Base-by-base conservation (phyloP, 78 protist species). In the Dictyostelium capitatum region DNA sequence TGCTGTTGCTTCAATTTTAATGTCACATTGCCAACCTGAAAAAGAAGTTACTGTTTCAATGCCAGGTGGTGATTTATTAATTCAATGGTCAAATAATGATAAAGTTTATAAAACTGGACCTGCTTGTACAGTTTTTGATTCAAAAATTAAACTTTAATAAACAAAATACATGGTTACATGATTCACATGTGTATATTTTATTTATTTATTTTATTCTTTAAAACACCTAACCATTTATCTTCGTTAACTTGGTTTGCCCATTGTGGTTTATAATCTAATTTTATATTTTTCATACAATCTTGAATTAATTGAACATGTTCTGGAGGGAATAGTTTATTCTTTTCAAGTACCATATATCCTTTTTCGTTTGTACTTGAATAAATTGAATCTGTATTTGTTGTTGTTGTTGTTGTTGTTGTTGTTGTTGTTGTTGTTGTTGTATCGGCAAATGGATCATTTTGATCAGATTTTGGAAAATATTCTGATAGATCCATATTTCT, bases 31-130 rank as follows among this genome's bases (percentile, higher is more conserved):
- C 19, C 0, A 17, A 1, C 1, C 81, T 7, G 43, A 50, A 3
- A 82, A 77, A 19, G 41, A 75, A 32, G 57, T 90, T 19, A 75
- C 82, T 0, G 50, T 90, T 9, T 30, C 56, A n/a, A 80, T 94
- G 94, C 95, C 89, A 23, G 96, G 96, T 67, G 96, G 96, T 50
- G 83, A 54, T 30, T 25, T 94, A 28, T 15, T 59, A 12, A 79
- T 94, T 28, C 62, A 62, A 47, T 94, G 96, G 94, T 23, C 47
- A 65, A 56, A 57, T 14, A 19, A 67, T 19, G 41, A 17, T 8
- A 56, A 79, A 28, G 91, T 92, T 41, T 79, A 20, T 32, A 92
- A 85, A 73, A 92, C 96, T 56, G 96, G 96, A n/a, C 96, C 96
- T 14, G 96, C 96, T 37, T 50, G 82, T 11, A 62, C 92, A 17